Evolutionary conservation across 192 early-diverging fungal species (phyloP), one percentile per base, ranked within the genome.

Genomic region (Radiomyces spectabilis): DNA sequence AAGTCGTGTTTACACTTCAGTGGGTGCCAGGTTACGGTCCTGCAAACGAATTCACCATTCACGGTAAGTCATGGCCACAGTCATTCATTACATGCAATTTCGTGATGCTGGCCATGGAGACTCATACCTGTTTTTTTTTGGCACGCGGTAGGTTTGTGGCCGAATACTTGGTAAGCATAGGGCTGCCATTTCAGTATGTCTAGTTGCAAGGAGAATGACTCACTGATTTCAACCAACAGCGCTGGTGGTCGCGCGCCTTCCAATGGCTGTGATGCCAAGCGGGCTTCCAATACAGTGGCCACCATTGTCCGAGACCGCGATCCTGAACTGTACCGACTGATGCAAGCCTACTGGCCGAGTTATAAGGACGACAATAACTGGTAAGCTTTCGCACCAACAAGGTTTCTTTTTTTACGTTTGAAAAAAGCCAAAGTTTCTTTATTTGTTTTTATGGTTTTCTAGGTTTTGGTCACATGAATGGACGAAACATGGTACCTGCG

Each of bases 281-380:
- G 89, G 12, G 51, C 68, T 0, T 78, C 84, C 58, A 67, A 65
- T n/a, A 75, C 84, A 40, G 64, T 87, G 39, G 69, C 61, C 9
- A 64, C 51, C 18, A 79, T 82, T 33, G 57, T 85, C 15, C 55
- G 63, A 8, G 27, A 34, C 22, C 44, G 27, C 45, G 51, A 59
- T 29, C 44, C 65, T 22, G 44, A 41, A 9, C 22, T 77, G 10
- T 66, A 63, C 53, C 22, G 48, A 31, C 34, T 49, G 13, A 63
- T 72, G 65, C 52, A 38, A n/a, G 64, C 41, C 0, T 71, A 61
- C 29, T 75, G 68, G 68, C 65, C 68, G 25, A 83, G 80, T 3
- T 84, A 83, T 59, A 83, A 83, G 51, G 85, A 83, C 25, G 77
- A 85, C 69, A 81, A 89, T 69, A 81, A 88, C 69, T 66, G 64